Conservation (phyloP, 2,329 filamentous ascomycete species). For the Cladophialophora carrionii region DNA sequence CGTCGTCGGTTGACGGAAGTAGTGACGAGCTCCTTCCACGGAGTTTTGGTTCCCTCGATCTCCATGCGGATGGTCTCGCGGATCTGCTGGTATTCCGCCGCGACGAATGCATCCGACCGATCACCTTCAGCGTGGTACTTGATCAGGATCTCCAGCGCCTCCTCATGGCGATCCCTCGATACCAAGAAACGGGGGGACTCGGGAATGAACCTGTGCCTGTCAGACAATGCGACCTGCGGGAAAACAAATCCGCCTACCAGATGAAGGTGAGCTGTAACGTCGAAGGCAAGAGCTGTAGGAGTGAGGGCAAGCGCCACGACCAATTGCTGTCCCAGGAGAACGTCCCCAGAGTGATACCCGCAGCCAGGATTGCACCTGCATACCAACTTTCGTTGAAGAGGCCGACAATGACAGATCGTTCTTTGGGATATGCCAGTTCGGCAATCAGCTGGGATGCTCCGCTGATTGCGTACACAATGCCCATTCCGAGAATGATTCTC, state of each 20-base stretch:
- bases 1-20: slow-evolving; percentile 62
- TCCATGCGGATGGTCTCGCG: slow-evolving; percentile 64
- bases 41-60: slow-evolving; percentile 50
- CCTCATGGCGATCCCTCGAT: slow-evolving; percentile 40
- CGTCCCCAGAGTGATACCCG: slow-evolving; percentile 54
- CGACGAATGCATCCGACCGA: slow-evolving; percentile 37
- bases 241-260: slow-evolving; percentile 43
- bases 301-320: slow-evolving; percentile 66
- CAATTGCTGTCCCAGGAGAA: slow-evolving; percentile 52
- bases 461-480: slow-evolving; percentile 26
- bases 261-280: slow-evolving; percentile 58
- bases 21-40: slow-evolving; percentile 64
- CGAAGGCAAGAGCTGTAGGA: slow-evolving; percentile 67
- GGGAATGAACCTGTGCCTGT: slow-evolving; percentile 57
- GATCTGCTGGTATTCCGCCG: slow-evolving; percentile 42
- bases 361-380: slow-evolving; percentile 55
- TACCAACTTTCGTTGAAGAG: slow-evolving; percentile 61
- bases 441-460: slow-evolving; percentile 45
- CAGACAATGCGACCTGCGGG: background rate
- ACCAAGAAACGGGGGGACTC: slow-evolving; percentile 67
- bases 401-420: slow-evolving; percentile 53
- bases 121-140: slow-evolving; percentile 50
- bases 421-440: slow-evolving; percentile 55
- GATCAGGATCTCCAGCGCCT: slow-evolving; percentile 42
- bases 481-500: slow-evolving; percentile 30